Conservation (phyloP, 805 yeast species). For the Saccharomycopsis fodiens region DNA sequence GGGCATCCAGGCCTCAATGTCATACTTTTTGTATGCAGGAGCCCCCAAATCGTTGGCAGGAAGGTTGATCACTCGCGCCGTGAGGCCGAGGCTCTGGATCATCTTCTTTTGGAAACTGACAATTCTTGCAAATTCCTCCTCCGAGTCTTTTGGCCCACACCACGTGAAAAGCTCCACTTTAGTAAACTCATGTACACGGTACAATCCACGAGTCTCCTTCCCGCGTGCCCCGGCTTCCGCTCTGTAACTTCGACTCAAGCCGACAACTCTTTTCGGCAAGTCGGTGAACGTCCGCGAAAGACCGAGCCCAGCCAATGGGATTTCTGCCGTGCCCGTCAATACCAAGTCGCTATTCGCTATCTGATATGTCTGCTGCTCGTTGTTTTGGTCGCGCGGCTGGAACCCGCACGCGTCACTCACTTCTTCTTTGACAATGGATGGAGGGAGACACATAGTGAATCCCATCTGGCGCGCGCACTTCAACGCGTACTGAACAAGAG, state of each 20-base stretch:
- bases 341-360: constrained; percentile 47
- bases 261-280: constrained; percentile 59
- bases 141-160: constrained; percentile 42
- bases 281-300: constrained; percentile 36
- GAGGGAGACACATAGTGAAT: constrained; percentile 69
- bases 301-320: constrained; percentile 78
- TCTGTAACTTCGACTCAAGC: constrained; percentile 78
- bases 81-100: constrained; percentile 59
- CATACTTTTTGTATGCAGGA: constrained; percentile 87
- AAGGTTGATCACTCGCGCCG: constrained; percentile 79
- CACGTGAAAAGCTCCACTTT: constrained; percentile 88
- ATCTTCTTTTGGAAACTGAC: constrained; percentile 58
- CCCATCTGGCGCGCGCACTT: constrained; percentile 58
- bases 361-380: constrained; percentile 78
- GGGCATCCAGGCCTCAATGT: constrained; percentile 98
- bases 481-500: constrained; percentile 74
- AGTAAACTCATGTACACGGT: constrained; percentile 93
- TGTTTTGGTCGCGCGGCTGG: constrained; percentile 81
- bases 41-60: constrained; percentile 89
- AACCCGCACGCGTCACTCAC: constrained; percentile 88
- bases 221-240: constrained; percentile 99
- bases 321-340: constrained; percentile 91
- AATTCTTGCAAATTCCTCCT: constrained; percentile 48
- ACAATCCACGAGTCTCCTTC: constrained; percentile 81
- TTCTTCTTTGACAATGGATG: constrained; percentile 74